Conservation (phyloP, 78 protist species). For the Protostelium mycophagum region DNA sequence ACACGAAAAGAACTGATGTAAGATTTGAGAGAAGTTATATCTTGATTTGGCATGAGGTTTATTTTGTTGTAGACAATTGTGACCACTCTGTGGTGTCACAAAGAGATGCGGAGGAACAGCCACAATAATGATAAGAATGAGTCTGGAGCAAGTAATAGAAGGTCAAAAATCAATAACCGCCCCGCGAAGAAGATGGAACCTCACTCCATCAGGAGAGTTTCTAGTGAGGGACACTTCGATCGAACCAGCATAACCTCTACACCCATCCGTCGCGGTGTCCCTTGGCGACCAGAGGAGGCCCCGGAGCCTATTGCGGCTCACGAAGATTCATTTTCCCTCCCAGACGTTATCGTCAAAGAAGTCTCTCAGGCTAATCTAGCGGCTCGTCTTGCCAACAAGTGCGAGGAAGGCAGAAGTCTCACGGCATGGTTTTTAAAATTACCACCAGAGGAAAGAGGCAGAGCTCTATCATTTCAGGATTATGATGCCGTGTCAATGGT, state of each 20-base stretch:
- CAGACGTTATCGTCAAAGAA: background rate
- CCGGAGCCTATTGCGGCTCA: background rate
- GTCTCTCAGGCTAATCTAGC: too few relatives aligned
- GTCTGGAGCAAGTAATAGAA: background rate
- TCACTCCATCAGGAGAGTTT: background rate
- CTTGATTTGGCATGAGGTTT: too few relatives aligned
- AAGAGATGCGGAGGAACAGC: background rate
- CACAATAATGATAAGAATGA: background rate
- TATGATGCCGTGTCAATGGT: background rate
- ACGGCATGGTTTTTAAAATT: background rate
- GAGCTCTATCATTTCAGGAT: background rate
- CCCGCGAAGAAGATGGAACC: too few relatives aligned
- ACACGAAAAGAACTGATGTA: too few relatives aligned
- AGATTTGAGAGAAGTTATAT: too few relatives aligned
- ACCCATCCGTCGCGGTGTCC: background rate
- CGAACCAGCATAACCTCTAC: background rate
- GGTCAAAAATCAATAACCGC: background rate
- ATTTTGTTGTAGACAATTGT: too few relatives aligned
- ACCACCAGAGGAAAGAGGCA: background rate
- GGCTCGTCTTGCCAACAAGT: background rate
- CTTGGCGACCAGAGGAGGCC: background rate
- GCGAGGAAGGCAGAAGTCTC: background rate
- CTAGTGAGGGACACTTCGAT: background rate
- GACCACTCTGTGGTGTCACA: too few relatives aligned
- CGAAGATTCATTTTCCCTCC: background rate